Evolutionary conservation across 139 green algal species (phyloP), one percentile per base, ranked within the genome.

Genomic region (Dunaliella primolecta): DNA sequence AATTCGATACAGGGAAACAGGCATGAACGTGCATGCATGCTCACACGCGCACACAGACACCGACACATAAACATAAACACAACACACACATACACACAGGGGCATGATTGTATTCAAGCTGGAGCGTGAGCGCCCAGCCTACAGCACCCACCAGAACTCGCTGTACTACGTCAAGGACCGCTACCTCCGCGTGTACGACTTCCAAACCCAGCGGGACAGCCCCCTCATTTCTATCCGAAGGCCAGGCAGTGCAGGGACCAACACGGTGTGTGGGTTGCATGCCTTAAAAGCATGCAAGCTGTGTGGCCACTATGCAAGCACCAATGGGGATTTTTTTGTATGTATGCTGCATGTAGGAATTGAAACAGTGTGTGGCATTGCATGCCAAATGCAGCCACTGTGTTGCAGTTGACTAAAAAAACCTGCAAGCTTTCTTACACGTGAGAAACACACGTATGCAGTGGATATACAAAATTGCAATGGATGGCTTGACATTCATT

Each of bases 41-140:
- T 7, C 46, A 64, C 46, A 64, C 46, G 46, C 46, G 46, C 46
- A 15, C 46, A 15, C 46, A 64, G 7, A 25, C 46, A 64, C 46
- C 7, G 7, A 64, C 46, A 64, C 46, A 64, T 15, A 64, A 7
- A 64, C 46, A 64, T 15, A 64, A 7, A 64, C 46, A 64, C 46
- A 64, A n/a, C 46, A 64, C 46, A 64, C 46, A 64, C 46, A 64
- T 15, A 64, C 46, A 64, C 46, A 64, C 93, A 98, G 94, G 81
- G 97, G 97, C 82, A 99, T 99, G 97, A 98, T 99, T 56, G 97
- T 99, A 46, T 99, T 99, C 93, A 99, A 99, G 94, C 92, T 99
- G 84, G 97, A 99, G 93, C 92, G 97, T 30, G 97, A 99, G 91
- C 90, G 97, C 2, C 97, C 97, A 2, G 96, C 97, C 0, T 98